phyloP scores from a whole-genome alignment of 148 eudicot genomes.

The Rhododendron vialii region DNA sequence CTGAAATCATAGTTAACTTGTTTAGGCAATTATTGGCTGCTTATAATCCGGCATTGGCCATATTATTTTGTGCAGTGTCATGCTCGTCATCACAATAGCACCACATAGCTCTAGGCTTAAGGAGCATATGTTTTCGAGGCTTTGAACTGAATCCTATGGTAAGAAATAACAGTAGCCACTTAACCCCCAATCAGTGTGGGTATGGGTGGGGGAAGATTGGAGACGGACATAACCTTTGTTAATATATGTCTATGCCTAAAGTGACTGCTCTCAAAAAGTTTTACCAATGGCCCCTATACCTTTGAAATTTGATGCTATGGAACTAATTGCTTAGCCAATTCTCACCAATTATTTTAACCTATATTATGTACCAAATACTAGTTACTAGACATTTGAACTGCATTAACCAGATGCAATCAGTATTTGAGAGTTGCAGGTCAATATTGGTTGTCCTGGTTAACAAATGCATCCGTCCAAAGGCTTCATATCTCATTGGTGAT shows the following conservation, averaged over 20 bases:
- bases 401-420: background rate
- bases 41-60: background rate
- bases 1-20: background rate
- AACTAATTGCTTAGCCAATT: too few species aligned
- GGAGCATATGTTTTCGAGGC: background rate
- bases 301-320: too few species aligned
- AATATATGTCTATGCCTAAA: background rate
- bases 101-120: background rate
- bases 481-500: background rate
- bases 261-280: background rate
- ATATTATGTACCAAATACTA: too few species aligned
- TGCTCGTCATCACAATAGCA: background rate
- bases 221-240: background rate
- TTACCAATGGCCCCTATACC: background rate
- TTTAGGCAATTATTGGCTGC: background rate
- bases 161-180: background rate
- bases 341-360: too few species aligned
- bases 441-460: background rate
- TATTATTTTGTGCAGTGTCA: background rate
- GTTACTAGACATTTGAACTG: background rate
- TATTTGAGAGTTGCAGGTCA: background rate
- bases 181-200: background rate
- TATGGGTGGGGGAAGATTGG: background rate
- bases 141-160: background rate
- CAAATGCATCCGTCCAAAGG: background rate